Percentiles rank a stretch among this genome's conserved stretches.
phyloP scores from a whole-genome alignment of 129 eudicot genomes.

The Sambucus nigra region DNA sequence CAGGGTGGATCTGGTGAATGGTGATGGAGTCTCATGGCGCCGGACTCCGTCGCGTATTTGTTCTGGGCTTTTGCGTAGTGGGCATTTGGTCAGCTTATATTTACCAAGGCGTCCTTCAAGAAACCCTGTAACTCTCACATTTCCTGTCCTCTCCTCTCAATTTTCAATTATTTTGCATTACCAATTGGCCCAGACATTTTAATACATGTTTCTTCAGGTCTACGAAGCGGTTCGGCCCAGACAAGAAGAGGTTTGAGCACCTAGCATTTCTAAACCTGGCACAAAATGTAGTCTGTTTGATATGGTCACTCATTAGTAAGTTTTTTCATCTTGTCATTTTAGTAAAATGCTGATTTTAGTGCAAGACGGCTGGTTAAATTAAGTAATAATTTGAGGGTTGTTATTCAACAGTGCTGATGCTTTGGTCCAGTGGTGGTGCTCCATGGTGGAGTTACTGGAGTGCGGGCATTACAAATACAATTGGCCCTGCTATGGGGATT shows the following conservation, averaged over 20 bases:
- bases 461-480: constrained; percentile 93
- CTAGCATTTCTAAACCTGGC: constrained; percentile 86
- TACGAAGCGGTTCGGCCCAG: constrained; percentile 81
- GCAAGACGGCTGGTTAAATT: constrained; percentile 49
- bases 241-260: constrained; percentile 87
- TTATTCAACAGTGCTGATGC: constrained; percentile 53
- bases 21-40: constrained; percentile 69
- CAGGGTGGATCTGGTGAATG: constrained; percentile 20
- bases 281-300: constrained; percentile 79
- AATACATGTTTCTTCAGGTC: constrained; percentile 51
- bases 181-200: not conserved
- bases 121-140: constrained; percentile 49
- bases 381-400: constrained; percentile 7
- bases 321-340: constrained; percentile 1
- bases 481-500: constrained; percentile 99
- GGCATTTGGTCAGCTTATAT: constrained; percentile 98
- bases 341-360: constrained; percentile 41
- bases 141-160: not conserved
- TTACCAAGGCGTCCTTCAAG: constrained; percentile 95
- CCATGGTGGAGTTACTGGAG: constrained; percentile 99
- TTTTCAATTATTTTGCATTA: not conserved
- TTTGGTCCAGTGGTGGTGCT: constrained; percentile 84
- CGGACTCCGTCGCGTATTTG: constrained; percentile 76
- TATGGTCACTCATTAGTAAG: constrained; percentile 94
- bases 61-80: constrained; percentile 70